Base-by-base conservation (phyloP, 1,139 yeast genomes). In the Candida smagusa region DNA sequence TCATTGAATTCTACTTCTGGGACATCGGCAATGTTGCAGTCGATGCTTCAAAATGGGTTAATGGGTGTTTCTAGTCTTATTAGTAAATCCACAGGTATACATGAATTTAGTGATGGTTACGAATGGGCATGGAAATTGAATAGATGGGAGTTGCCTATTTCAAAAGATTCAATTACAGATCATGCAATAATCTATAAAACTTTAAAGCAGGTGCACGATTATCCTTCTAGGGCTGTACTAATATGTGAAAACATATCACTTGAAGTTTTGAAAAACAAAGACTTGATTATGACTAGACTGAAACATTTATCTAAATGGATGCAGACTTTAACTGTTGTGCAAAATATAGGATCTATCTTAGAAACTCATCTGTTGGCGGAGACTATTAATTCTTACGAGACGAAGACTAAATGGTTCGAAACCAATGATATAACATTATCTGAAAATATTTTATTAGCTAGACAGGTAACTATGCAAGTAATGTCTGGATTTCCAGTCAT, bases 41-140 rank as follows among this genome's bases (percentile, higher is more conserved):
- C 81, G 0, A 59, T 80, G 56, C 44, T 68, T 12, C 45, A 59
- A 0, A 70, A 63, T 41, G 84, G 84, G 1, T 54, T 75, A 43
- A 55, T 65, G 35, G 83, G 84, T 0, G 52, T 74, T 1, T 70
- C 85, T 0, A 64, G 65, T 27, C 41, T 66, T 23, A 53, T 63
- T 9, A 54, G 59, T 30, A 55, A 53, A 11, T 36, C 36, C 7
- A 31, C 39, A 4, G 37, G 44, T 26, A n/a, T 33, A 3, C 11
- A 6, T 6, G 37, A 34, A 13, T 36, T 37, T 7, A 41, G 39
- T 7, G 46, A 40, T 9, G 36, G 46, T 6, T 65, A 54, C 44
- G 73, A 75, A 37, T 74, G 83, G 72, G 73, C 81, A 0, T 86
- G 95, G 95, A 83, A 82, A 51, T 59, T 86, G 28, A 74, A 71